These are phyloP conservation scores for Talaromyces trachyspermus DNA, from an alignment of 495 filamentous ascomycete species.

Conservation along the genomic window DNA sequence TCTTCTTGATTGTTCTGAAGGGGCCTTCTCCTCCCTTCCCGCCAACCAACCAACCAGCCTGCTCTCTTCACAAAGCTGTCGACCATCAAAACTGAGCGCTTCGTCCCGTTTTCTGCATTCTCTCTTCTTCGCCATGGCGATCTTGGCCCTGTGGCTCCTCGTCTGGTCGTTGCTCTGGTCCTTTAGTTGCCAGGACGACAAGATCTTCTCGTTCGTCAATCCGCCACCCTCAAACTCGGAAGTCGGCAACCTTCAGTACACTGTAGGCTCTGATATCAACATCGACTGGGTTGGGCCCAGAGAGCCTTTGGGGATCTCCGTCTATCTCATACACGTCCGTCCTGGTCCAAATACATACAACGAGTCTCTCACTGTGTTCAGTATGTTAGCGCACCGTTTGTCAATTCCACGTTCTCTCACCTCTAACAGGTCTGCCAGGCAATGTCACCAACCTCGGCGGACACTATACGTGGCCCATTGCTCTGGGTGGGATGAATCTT, in stretches of 20 bases:
- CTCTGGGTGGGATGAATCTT: conserved; percentile 4
- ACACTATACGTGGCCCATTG: conserved; percentile 2
- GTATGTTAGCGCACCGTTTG: background rate
- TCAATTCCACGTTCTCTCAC: too few relatives aligned
- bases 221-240: background rate
- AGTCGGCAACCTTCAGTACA: background rate
- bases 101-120: too few relatives aligned
- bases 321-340: background rate
- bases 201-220: background rate
- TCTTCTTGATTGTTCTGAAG: too few relatives aligned
- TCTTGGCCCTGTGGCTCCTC: conserved; percentile 5
- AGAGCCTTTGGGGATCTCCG: conserved; percentile 2
- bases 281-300: conserved; percentile 5
- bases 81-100: too few relatives aligned
- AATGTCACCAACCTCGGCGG: conserved; percentile 5
- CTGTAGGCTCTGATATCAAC: background rate
- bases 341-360: background rate
- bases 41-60: too few relatives aligned
- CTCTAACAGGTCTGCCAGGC: background rate
- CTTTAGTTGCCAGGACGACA: background rate
- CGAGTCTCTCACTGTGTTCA: conserved; percentile 1
- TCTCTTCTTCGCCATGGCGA: too few relatives aligned
- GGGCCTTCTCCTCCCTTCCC: too few relatives aligned
- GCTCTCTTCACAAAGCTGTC: too few relatives aligned
- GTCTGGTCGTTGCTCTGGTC: conserved; percentile 7